Evolutionary conservation across 148 eudicot genomes (phyloP).

Genomic region (Camellia granthamiana): DNA sequence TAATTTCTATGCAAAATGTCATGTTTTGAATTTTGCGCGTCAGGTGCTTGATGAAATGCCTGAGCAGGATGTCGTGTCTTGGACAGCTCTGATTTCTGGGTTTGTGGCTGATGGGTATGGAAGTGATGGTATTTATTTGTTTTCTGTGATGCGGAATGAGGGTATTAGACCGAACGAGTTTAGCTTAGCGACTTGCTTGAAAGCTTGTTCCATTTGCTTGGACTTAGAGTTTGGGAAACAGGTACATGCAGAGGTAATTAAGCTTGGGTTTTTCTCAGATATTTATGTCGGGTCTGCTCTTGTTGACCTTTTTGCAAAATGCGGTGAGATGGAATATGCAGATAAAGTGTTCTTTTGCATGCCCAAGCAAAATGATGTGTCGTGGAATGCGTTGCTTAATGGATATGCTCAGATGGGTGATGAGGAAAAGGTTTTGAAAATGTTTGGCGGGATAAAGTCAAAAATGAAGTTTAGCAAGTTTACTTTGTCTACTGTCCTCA

Average conservation of each 20-base stretch:
- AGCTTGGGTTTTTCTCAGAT: slow-evolving; percentile 28
- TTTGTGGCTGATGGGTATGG: slow-evolving; percentile 35
- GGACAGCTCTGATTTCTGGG: slow-evolving; percentile 48
- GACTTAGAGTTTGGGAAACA: slow-evolving; percentile 41
- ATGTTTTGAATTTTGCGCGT: slow-evolving; percentile 22
- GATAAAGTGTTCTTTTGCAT: slow-evolving; percentile 28
- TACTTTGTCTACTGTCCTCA: slow-evolving; percentile 40
- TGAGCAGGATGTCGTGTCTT: slow-evolving; percentile 39
- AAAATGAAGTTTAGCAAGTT: slow-evolving; percentile 34
- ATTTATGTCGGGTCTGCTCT: slow-evolving; percentile 42
- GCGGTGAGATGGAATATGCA: slow-evolving; percentile 43
- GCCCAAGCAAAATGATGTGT: slow-evolving; percentile 40
- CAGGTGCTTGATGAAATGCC: slow-evolving; percentile 41
- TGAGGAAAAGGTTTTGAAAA: slow-evolving; percentile 27
- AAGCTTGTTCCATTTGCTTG: slow-evolving; percentile 29
- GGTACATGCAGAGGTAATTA: slow-evolving; percentile 37
- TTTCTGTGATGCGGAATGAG: slow-evolving; percentile 39
- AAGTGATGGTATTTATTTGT: slow-evolving; percentile 28
- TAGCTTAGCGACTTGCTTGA: slow-evolving; percentile 35
- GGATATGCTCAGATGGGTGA: slow-evolving; percentile 42
- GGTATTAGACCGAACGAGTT: slow-evolving; percentile 37
- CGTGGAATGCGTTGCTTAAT: slow-evolving; percentile 48
- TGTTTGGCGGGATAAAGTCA: slow-evolving; percentile 27
- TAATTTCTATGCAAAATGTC: slow-evolving; percentile 43
- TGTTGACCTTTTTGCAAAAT: slow-evolving; percentile 44